phyloP scores from a whole-genome alignment of 495 filamentous ascomycete species.

The Parathielavia appendiculata region DNA sequence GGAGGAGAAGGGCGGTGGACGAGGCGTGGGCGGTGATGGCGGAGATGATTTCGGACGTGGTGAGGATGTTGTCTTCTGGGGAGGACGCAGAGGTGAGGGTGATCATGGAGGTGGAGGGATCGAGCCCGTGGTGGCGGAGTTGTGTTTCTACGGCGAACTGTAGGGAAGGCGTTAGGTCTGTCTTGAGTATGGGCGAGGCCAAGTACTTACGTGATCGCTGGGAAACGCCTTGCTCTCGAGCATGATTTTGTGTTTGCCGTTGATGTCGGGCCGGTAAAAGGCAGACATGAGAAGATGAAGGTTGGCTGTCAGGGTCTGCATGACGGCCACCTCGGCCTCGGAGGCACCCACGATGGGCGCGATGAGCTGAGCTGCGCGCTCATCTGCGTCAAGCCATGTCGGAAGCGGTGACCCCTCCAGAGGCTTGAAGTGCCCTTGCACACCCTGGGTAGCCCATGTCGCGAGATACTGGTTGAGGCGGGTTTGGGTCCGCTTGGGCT shows the following conservation, averaged over 20 bases:
- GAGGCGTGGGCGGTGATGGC: constrained; percentile 72
- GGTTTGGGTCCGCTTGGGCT: constrained; percentile 65
- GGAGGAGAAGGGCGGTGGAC: constrained; percentile 71
- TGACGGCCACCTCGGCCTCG: constrained; percentile 77
- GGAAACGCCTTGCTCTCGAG: constrained; percentile 93
- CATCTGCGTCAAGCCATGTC: constrained; percentile 78
- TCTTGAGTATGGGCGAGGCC: neutral
- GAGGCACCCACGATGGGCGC: constrained; percentile 81
- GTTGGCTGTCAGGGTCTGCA: constrained; percentile 91
- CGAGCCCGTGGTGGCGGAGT: constrained; percentile 69
- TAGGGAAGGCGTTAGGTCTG: neutral
- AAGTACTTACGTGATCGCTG: constrained; percentile 64
- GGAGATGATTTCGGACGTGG: constrained; percentile 67
- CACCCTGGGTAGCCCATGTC: constrained; percentile 90
- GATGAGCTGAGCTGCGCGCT: constrained; percentile 65
- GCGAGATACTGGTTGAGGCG: constrained; percentile 73
- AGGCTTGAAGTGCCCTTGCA: constrained; percentile 86
- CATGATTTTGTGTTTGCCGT: constrained; percentile 79
- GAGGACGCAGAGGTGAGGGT: constrained; percentile 59
- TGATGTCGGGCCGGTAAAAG: constrained; percentile 75
- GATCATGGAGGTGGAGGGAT: constrained; percentile 66
- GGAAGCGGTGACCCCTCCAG: constrained; percentile 68
- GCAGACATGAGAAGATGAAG: constrained; percentile 86
- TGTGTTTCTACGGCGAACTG: constrained; percentile 88
- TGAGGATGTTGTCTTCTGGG: constrained; percentile 48